A percentile compares a stretch with the other conserved stretches of the same genome.
These are phyloP conservation scores for Hypoxylon sp. DNA, from an alignment of 2,329 filamentous ascomycete genomes.

Conservation along the genomic window DNA sequence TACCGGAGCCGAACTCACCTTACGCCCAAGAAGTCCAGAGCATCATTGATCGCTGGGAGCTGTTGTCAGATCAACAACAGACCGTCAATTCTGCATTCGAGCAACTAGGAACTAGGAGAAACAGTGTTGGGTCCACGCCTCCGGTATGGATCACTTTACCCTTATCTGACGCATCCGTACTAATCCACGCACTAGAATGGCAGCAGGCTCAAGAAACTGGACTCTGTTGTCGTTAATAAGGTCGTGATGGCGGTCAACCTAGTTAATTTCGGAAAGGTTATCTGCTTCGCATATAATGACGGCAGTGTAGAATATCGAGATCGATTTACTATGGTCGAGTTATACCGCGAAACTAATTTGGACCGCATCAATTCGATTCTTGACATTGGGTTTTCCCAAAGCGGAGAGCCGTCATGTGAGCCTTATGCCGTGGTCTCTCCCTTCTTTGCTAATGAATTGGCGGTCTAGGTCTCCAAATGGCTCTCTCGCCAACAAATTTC, in stretches of 20 bases:
- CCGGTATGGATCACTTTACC: slow-evolving; percentile 37
- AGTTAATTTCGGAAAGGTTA: slow-evolving; percentile 76
- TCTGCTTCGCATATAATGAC: slow-evolving; percentile 83
- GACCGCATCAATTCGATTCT: slow-evolving; percentile 76
- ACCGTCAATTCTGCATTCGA: slow-evolving; percentile 81
- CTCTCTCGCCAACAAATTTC: slow-evolving; percentile 71
- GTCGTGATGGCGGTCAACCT: slow-evolving; percentile 76
- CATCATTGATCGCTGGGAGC: slow-evolving; percentile 85
- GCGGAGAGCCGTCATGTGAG: slow-evolving; percentile 74
- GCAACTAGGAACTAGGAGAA: slow-evolving; percentile 75
- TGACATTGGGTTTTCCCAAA: slow-evolving; percentile 83
- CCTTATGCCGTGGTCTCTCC: background rate
- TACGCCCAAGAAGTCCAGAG: slow-evolving; percentile 76
- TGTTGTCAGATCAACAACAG: slow-evolving; percentile 75
- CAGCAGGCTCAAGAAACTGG: slow-evolving; percentile 69
- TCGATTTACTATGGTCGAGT: slow-evolving; percentile 76
- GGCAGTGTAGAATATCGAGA: slow-evolving; percentile 86
- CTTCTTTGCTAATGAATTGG: slow-evolving; percentile 1
- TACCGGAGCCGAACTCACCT: slow-evolving; percentile 65
- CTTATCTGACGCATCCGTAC: slow-evolving; percentile 16
- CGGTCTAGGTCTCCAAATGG: slow-evolving; percentile 67
- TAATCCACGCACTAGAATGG: slow-evolving; percentile 43
- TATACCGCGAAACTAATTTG: slow-evolving; percentile 74
- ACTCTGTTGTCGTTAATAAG: slow-evolving; percentile 78
- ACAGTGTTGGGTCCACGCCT: slow-evolving; percentile 57